phyloP scores from a whole-genome alignment of 129 eudicot species.

The Artemisia annua region DNA sequence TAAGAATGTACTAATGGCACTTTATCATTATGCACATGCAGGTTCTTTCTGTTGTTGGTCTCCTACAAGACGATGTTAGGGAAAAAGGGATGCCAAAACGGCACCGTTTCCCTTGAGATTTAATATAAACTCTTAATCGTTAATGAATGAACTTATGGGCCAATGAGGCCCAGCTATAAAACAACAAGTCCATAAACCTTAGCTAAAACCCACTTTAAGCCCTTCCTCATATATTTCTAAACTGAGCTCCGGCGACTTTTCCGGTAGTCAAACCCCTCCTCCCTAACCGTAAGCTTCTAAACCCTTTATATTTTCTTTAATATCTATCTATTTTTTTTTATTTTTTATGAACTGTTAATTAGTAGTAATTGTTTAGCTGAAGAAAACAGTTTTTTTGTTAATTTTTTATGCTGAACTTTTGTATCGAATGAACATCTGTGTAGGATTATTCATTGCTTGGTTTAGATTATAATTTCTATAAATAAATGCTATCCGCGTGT shows the following conservation, averaged over 20 bases:
- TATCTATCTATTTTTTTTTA: too few species aligned
- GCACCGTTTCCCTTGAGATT: too few species aligned
- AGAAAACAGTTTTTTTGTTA: too few species aligned
- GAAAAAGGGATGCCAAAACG: too few species aligned
- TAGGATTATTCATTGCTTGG: neutral
- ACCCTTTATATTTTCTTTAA: too few species aligned
- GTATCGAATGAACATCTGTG: too few species aligned
- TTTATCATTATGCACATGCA: conserved; percentile 14
- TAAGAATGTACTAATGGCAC: conserved; percentile 4
- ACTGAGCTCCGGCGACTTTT: conserved; percentile 14
- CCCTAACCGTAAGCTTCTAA: conserved; percentile 2
- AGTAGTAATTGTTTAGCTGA: too few species aligned
- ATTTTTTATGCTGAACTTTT: too few species aligned
- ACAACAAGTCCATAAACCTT: neutral
- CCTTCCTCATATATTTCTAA: neutral
- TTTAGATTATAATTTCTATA: neutral
- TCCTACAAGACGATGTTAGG: conserved; percentile 92
- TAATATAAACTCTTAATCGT: too few species aligned
- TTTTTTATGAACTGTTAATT: too few species aligned
- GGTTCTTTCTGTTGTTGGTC: conserved; percentile 99
- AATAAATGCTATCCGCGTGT: neutral
- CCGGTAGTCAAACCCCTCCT: neutral
- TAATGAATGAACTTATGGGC: neutral
- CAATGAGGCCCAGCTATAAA: neutral
- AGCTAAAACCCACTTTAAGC: neutral